phyloP scores from a whole-genome alignment of 257 asterid species.

The Rauvolfia tetraphylla region DNA sequence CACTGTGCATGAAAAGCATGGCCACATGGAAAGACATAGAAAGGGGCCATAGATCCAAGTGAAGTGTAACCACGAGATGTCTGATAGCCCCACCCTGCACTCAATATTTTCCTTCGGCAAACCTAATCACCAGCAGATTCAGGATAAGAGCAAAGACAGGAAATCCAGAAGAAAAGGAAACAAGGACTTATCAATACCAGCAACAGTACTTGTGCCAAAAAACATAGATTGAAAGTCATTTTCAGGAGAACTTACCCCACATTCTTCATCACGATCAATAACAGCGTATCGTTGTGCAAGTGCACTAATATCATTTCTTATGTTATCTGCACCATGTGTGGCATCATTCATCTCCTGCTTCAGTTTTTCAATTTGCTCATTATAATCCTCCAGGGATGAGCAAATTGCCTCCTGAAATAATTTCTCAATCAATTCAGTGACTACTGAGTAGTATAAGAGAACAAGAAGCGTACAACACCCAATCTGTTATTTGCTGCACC shows the following conservation, averaged over 20 bases:
- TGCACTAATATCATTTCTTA: conserved; percentile 88
- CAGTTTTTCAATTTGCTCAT: conserved; percentile 90
- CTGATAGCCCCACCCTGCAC: conserved; percentile 57
- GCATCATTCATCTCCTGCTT: conserved; percentile 99
- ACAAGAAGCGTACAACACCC: neutral
- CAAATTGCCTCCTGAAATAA: conserved; percentile 88
- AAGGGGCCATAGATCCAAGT: conserved; percentile 91
- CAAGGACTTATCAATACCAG: conserved; percentile 5
- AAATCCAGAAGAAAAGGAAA: neutral
- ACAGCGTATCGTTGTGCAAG: conserved; percentile 90
- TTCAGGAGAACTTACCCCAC: conserved; percentile 73
- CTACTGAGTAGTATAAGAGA: neutral
- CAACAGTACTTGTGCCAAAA: neutral
- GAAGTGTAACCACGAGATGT: conserved; percentile 66
- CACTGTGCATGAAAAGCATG: conserved; percentile 94
- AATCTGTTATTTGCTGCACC: neutral
- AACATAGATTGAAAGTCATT: neutral
- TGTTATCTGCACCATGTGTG: conserved; percentile 92
- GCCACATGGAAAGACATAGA: conserved; percentile 96
- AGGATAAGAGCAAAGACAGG: conserved; percentile 10
- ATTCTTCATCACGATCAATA: conserved; percentile 80
- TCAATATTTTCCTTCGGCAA: conserved; percentile 73
- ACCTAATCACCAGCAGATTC: conserved; percentile 47
- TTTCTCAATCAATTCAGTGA: conserved; percentile 17
- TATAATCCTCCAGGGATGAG: conserved; percentile 92